These are phyloP conservation scores for Lichina pygmaea DNA, from an alignment of 495 filamentous ascomycete genomes.

Conservation along the genomic window DNA sequence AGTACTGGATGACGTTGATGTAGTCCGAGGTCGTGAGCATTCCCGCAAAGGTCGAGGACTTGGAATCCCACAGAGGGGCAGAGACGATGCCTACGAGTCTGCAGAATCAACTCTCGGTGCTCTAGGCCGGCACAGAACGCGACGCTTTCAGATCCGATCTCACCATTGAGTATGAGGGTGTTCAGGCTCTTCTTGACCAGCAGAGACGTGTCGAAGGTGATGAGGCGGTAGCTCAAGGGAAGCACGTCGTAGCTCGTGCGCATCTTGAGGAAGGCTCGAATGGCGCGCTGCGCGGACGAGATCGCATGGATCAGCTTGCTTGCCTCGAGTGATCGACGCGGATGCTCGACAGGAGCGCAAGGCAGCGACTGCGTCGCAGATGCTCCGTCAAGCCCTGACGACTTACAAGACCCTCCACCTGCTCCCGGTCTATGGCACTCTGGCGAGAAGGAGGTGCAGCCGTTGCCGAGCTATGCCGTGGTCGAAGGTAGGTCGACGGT, in stretches of 20 bases:
- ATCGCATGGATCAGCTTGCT: conserved; percentile 4
- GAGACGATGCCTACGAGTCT: conserved; percentile 66
- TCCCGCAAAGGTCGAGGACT: conserved; percentile 77
- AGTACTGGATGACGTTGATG: conserved; percentile 98
- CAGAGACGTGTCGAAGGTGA: conserved; percentile 82
- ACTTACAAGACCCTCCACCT: conserved; percentile 77
- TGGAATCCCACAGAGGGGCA: conserved; percentile 91
- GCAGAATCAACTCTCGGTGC: conserved; percentile 5
- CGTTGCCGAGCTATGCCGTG: conserved; percentile 23
- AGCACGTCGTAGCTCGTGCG: conserved; percentile 96
- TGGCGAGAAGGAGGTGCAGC: conserved; percentile 29
- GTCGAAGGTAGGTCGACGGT: conserved; percentile 67
- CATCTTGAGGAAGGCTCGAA: conserved; percentile 90
- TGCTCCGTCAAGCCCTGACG: neutral
- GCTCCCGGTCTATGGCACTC: conserved; percentile 64
- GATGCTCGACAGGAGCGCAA: neutral
- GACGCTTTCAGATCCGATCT: conserved; percentile 6
- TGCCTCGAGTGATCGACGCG: neutral
- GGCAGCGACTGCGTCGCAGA: neutral
- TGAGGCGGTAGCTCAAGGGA: conserved; percentile 86
- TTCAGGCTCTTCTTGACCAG: conserved; percentile 93
- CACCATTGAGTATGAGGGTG: conserved; percentile 94
- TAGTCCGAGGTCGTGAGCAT: conserved; percentile 89
- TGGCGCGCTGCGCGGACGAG: conserved; percentile 34
- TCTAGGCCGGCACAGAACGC: neutral